Conservation (phyloP, 805 yeast species). For the Yamadazyma nakazawae region DNA sequence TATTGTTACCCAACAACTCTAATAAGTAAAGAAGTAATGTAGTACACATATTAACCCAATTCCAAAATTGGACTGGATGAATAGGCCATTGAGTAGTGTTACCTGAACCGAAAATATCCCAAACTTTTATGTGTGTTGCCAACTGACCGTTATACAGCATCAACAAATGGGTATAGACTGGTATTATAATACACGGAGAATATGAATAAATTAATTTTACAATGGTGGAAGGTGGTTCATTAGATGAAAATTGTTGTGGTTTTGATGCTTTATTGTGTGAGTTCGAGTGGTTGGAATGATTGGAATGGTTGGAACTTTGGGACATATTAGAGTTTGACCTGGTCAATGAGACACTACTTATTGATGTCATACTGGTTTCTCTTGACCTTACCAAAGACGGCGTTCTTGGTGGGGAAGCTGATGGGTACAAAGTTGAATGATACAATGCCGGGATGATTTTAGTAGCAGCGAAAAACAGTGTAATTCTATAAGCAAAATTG, state of each 20-base stretch:
- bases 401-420: slow-evolving; percentile 40
- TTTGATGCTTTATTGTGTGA: slow-evolving; percentile 8
- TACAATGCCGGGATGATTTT: slow-evolving; percentile 83
- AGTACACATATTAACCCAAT: slow-evolving; percentile 87
- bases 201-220: slow-evolving; percentile 73
- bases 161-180: slow-evolving; percentile 91
- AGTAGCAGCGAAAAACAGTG: slow-evolving; percentile 88
- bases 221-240: slow-evolving; percentile 26
- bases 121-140: slow-evolving; percentile 56
- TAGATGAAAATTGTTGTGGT: slow-evolving; percentile 6
- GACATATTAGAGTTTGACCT: slow-evolving; percentile 8
- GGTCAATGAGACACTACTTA: slow-evolving; percentile 13
- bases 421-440: slow-evolving; percentile 33
- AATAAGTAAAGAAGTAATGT: slow-evolving; percentile 76
- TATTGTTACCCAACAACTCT: slow-evolving; percentile 55
- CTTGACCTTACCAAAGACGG: slow-evolving; percentile 35
- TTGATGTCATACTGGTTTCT: slow-evolving; percentile 26
- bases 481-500: slow-evolving; percentile 78
- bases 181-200: slow-evolving; percentile 90
- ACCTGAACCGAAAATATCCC: slow-evolving; percentile 50
- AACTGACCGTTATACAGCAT: slow-evolving; percentile 81
- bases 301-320: slow-evolving; percentile 2
- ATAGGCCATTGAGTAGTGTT: slow-evolving; percentile 27
- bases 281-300: slow-evolving; percentile 9
- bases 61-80: slow-evolving; percentile 95